Evolutionary conservation across 2,329 filamentous ascomycete genomes (phyloP).

Genomic region (Sporothrix globosa): DNA sequence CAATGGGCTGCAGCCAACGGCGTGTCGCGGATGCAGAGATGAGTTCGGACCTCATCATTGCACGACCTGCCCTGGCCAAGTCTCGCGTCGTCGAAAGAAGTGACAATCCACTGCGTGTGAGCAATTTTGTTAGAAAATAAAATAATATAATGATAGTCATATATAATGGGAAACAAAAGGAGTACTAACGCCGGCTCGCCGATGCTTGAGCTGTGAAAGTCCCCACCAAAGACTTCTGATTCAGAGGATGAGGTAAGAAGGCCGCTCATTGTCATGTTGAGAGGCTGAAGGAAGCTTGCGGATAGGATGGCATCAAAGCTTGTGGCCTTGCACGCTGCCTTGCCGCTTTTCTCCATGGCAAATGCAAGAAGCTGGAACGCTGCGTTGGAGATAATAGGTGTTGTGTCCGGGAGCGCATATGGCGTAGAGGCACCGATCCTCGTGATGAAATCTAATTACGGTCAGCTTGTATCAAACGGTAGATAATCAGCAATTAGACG

Average conservation of each 20-base stretch:
- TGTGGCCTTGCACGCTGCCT: background rate
- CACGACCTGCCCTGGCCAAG: background rate
- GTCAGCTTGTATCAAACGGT: too few relatives aligned
- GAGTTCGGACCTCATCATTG: background rate
- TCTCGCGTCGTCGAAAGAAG: background rate
- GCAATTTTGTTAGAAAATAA: background rate
- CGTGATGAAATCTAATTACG: background rate
- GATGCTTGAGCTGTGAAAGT: background rate
- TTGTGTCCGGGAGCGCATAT: background rate
- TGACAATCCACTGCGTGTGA: background rate
- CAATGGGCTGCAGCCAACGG: conserved; percentile 11
- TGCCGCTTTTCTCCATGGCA: background rate
- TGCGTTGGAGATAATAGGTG: conserved; percentile 2
- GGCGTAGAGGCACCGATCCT: background rate
- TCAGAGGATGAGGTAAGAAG: background rate
- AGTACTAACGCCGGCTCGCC: background rate
- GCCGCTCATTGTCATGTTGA: background rate
- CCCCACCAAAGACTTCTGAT: background rate
- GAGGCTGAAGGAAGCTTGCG: background rate
- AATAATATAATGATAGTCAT: background rate
- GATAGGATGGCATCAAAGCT: background rate
- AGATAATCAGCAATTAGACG: too few relatives aligned
- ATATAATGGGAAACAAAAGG: background rate
- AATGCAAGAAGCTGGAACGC: conserved; percentile 9
- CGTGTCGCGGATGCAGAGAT: background rate